phyloP scores from a whole-genome alignment of 164 flowering plant genomes.

The Paratinospora sagittata region DNA sequence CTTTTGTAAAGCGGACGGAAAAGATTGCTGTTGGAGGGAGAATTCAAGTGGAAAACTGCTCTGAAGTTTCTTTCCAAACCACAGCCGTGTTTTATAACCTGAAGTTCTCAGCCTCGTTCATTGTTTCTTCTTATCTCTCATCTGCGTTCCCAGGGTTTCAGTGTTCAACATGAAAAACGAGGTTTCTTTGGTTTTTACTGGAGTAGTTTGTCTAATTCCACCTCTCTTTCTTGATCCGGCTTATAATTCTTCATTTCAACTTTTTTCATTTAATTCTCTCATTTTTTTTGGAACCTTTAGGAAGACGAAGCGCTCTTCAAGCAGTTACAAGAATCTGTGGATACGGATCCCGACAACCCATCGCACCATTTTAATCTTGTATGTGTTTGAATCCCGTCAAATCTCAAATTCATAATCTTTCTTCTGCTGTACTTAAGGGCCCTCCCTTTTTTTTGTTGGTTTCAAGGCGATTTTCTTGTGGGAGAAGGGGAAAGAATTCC shows the following conservation, averaged over 20 bases:
- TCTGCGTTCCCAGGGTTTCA: no score
- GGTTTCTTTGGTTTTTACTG: no score
- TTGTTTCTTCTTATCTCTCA: no score
- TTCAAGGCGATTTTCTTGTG: slow-evolving; percentile 57
- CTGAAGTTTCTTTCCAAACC: no score
- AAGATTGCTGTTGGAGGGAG: no score
- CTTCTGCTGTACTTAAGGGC: neutral
- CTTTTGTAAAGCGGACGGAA: no score
- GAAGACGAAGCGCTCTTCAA: slow-evolving; percentile 16
- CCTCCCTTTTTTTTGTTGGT: neutral
- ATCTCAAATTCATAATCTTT: neutral
- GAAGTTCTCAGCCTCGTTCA: no score
- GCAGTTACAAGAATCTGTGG: slow-evolving; percentile 32
- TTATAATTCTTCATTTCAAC: neutral
- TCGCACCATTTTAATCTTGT: slow-evolving; percentile 56
- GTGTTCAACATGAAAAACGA: no score
- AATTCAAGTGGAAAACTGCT: no score
- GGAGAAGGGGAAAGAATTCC: slow-evolving; percentile 41
- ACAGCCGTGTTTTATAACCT: no score
- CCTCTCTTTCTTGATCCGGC: no score
- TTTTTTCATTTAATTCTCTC: neutral
- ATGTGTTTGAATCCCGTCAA: neutral
- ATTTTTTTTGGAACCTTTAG: neutral
- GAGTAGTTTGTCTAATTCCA: no score
- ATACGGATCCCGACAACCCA: slow-evolving; percentile 47